Conservation (phyloP, 345 rosid genomes). For the Bruguiera parviflora region DNA sequence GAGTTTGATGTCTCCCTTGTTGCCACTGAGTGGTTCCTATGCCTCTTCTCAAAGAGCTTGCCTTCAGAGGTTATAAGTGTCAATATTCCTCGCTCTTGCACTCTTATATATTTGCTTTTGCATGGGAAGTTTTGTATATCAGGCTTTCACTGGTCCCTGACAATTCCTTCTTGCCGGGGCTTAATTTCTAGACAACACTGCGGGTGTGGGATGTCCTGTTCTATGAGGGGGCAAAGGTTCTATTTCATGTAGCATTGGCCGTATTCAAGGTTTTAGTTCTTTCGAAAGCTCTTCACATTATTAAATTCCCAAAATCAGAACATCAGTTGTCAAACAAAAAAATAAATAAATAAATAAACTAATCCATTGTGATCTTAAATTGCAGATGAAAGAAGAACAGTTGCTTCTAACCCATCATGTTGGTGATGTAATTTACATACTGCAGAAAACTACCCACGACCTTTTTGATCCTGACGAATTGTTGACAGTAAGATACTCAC, state of each 20-base stretch:
- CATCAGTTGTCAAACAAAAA: not conserved
- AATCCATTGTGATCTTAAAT: not conserved
- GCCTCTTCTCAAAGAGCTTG: slow-evolving; percentile 97
- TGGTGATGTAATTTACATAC: slow-evolving; percentile 79
- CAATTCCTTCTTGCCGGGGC: not conserved
- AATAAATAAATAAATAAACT: not conserved
- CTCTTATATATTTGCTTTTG: not conserved
- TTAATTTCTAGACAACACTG: slow-evolving; percentile 67
- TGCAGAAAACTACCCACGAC: slow-evolving; percentile 84
- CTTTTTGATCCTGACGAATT: slow-evolving; percentile 96
- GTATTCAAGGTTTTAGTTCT: slow-evolving; percentile 70
- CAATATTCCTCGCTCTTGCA: not conserved
- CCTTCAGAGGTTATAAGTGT: slow-evolving; percentile 85
- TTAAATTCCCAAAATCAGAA: slow-evolving; percentile 3
- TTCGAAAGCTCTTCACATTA: slow-evolving; percentile 4
- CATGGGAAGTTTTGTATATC: not conserved
- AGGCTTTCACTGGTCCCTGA: slow-evolving; percentile 7
- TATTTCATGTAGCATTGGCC: slow-evolving; percentile 96
- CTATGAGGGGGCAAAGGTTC: slow-evolving; percentile 95
- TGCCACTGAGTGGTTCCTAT: slow-evolving; percentile 98
- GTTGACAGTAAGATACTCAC: slow-evolving; percentile 49
- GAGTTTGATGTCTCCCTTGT: slow-evolving; percentile 98
- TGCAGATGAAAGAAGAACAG: slow-evolving; percentile 93
- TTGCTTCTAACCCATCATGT: slow-evolving; percentile 84
- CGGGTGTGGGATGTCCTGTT: slow-evolving; percentile 99